Evolutionary conservation across 139 green algal genomes (phyloP), one percentile per base, ranked within the genome.

Genomic region (Diplosphaera chodatii): DNA sequence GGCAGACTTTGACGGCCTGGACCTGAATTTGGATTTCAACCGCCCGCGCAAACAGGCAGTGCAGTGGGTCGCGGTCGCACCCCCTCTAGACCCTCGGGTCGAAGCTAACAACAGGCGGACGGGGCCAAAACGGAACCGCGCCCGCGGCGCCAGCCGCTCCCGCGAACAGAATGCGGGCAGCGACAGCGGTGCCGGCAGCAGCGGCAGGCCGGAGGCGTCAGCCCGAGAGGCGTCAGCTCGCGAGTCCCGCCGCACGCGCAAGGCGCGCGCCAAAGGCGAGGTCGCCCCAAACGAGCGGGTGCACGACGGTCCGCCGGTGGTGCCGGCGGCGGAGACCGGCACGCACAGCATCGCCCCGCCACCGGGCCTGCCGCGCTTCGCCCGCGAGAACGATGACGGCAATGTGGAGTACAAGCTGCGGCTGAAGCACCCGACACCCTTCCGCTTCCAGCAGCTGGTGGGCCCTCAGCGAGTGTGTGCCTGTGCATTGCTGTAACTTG

Each of bases 391-490:
- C 32, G 88, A 92, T 4, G 81, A 91, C 40, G 91, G 91, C 55
- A 88, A 87, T 28, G 76, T 92, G 3, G 91, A 96, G 73, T 96
- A 96, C 79, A 96, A 96, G 80, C 83, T 89, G 32, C 77, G 81
- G 13, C 74, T 96, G 22, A 82, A 82, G 28, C 69, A 87, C 32
- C 83, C 81, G 0, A 83, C 85, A 41, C 75, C 80, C 8, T 66
- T 86, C 18, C 80, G 91, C 40, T 87, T 93, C 70, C 85, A 96
- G 71, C 91, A 96, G 82, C 85, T 96, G 78, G 90, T 95, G 40
- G 66, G 8, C 10, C 6, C 8, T 48, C 8, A 10, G 37, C 8
- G 10, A 10, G 37, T 20, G 10, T 6, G 10, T 10, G 10, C 8
- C 37, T 20, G 6, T 48, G 37, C 37, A 48, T 48, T 48, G 37